A percentile compares a stretch with the other conserved stretches of the same genome.
Evolutionary conservation across 2,329 filamentous ascomycete species (phyloP).

Genomic region (Pseudovirgaria hyperparasitica): DNA sequence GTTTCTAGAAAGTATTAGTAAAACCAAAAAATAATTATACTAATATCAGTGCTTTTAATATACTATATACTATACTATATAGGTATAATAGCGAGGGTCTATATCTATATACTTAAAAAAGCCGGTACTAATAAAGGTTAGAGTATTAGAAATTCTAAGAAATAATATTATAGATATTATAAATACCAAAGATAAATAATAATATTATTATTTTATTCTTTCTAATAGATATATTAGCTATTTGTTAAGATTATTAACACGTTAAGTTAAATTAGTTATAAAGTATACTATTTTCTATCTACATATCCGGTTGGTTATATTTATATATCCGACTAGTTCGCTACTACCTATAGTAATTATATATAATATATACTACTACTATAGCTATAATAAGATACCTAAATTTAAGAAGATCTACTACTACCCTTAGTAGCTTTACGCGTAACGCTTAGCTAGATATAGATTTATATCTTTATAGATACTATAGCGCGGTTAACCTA

Average conservation of each 20-base stretch:
- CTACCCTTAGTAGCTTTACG: too few species aligned
- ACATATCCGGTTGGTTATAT: too few species aligned
- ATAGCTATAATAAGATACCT: too few species aligned
- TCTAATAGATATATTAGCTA: neutral
- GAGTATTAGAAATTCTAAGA: neutral
- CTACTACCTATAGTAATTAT: too few species aligned
- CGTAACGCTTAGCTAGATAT: too few species aligned
- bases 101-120: neutral
- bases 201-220: neutral
- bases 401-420: neutral
- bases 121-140: neutral
- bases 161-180: neutral
- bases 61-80: neutral
- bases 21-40: neutral
- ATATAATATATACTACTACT: too few species aligned
- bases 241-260: neutral
- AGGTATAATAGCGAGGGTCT: neutral
- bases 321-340: too few species aligned
- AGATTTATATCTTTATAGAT: too few species aligned
- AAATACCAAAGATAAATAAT: slow-evolving; percentile 1
- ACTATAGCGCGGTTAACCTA: too few species aligned
- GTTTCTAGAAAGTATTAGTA: neutral
- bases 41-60: neutral
- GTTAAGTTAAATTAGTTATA: too few species aligned
- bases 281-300: too few species aligned